A percentile compares a stretch with the other conserved stretches of the same genome.
Evolutionary conservation across 2,329 filamentous ascomycete species (phyloP).

Genomic region (Pyricularia grisea): DNA sequence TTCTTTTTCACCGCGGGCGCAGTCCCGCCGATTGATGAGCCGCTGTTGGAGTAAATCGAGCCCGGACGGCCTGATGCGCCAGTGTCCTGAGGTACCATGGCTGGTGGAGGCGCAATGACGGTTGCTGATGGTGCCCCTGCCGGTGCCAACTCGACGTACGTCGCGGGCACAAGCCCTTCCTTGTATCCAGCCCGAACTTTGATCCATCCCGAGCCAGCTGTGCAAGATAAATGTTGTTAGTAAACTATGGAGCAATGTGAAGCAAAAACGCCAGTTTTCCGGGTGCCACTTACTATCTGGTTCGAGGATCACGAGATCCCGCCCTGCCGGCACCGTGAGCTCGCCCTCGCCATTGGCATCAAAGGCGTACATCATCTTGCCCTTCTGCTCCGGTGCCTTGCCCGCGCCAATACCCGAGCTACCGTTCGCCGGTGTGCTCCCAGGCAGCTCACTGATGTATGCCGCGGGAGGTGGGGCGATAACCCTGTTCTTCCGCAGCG

Average conservation of each 20-base stretch:
- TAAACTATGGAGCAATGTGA: slow-evolving; percentile 8
- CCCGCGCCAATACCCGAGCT: slow-evolving; percentile 14
- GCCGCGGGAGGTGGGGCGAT: slow-evolving; percentile 79
- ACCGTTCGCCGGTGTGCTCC: slow-evolving; percentile 34
- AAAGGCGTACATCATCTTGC: slow-evolving; percentile 86
- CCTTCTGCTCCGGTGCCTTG: slow-evolving; percentile 48
- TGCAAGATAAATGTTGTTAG: slow-evolving; percentile 17
- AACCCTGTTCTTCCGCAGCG: slow-evolving; percentile 56
- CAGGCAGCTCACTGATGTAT: slow-evolving; percentile 63
- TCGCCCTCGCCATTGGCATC: slow-evolving; percentile 75
- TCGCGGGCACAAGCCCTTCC: slow-evolving; percentile 78
- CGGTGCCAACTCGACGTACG: slow-evolving; percentile 66
- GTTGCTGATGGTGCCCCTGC: slow-evolving; percentile 11
- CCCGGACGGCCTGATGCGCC: slow-evolving; percentile 50
- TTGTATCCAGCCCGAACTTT: slow-evolving; percentile 67
- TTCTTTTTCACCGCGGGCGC: slow-evolving; percentile 60
- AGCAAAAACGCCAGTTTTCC: not conserved
- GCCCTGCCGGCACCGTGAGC: slow-evolving; percentile 68
- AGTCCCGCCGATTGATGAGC: slow-evolving; percentile 48
- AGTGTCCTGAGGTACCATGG: slow-evolving; percentile 34
- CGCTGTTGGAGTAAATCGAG: slow-evolving; percentile 71
- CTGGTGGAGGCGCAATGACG: slow-evolving; percentile 22
- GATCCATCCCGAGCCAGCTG: slow-evolving; percentile 88
- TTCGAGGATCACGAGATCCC: slow-evolving; percentile 69
- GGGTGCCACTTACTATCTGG: slow-evolving; percentile 63